Percentiles rank a stretch among this genome's conserved stretches.
Conservation (phyloP, 148 eudicot species). For the Euryodendron excelsum region DNA sequence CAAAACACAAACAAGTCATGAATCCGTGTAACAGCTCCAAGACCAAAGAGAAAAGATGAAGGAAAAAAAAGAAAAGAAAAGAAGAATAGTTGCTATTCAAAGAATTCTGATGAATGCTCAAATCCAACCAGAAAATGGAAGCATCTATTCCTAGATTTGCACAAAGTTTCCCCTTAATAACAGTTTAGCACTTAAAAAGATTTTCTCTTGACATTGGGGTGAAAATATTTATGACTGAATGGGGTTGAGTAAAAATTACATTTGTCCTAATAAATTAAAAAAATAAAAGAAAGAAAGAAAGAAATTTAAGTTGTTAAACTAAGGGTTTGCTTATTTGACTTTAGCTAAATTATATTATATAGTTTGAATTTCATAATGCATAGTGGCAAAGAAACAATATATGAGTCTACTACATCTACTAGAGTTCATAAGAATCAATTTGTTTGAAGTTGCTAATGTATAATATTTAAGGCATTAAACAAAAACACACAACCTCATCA, state of each 20-base stretch:
- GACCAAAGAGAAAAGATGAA: conserved; percentile 1
- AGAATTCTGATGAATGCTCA: background rate
- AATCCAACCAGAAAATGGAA: background rate
- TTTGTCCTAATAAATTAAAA: no score
- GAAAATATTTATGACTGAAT: background rate
- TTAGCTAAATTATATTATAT: background rate
- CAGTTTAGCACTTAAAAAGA: background rate
- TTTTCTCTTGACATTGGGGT: background rate
- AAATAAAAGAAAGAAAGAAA: no score
- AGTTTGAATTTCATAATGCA: background rate
- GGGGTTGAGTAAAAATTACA: background rate
- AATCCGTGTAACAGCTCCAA: background rate
- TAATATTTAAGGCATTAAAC: background rate
- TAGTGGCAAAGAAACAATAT: background rate
- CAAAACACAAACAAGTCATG: background rate
- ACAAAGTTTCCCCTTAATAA: background rate
- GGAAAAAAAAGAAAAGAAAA: no score
- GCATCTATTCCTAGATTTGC: background rate
- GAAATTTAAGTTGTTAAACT: background rate
- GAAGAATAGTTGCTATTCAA: background rate
- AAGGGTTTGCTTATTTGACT: background rate
- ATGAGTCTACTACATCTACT: background rate
- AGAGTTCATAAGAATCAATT: background rate
- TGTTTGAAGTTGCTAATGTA: background rate
- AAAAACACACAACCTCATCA: background rate